A percentile compares a stretch with the other conserved stretches of the same genome.
These are phyloP conservation scores for Puccinia coronata DNA, from an alignment of 1,284 basidiomycete genomes.

Conservation along the genomic window DNA sequence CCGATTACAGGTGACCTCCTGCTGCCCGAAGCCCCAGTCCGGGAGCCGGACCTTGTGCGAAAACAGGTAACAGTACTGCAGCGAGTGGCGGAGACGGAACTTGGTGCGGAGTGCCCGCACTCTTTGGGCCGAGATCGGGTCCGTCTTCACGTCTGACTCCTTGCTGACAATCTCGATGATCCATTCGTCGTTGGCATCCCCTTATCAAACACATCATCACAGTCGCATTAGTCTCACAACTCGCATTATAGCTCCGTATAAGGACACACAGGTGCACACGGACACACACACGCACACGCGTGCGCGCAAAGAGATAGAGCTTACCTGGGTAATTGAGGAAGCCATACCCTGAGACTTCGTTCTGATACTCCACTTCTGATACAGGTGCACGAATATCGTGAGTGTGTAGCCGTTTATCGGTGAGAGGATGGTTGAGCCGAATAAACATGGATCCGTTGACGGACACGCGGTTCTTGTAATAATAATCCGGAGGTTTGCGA, in stretches of 20 bases:
- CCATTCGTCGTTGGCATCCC: constrained; percentile 93
- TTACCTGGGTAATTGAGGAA: constrained; percentile 69
- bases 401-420: constrained; percentile 85
- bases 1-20: constrained; percentile 96
- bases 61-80: constrained; percentile 94
- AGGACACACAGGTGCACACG: no score
- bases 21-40: constrained; percentile 96
- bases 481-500: constrained; percentile 13
- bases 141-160: constrained; percentile 59
- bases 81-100: constrained; percentile 79
- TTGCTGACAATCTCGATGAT: constrained; percentile 76
- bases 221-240: neutral
- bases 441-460: constrained; percentile 72
- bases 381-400: constrained; percentile 92
- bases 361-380: constrained; percentile 98
- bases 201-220: constrained; percentile 33
- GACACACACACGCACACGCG: neutral
- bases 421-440: constrained; percentile 77
- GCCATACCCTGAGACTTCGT: constrained; percentile 95
- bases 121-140: constrained; percentile 70
- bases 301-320: neutral
- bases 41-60: constrained; percentile 96
- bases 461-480: constrained; percentile 31
- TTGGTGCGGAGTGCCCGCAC: constrained; percentile 77
- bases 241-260: neutral